Evolutionary conservation across 2,329 filamentous ascomycete species (phyloP).

Genomic region (Zymoseptoria passerinii): DNA sequence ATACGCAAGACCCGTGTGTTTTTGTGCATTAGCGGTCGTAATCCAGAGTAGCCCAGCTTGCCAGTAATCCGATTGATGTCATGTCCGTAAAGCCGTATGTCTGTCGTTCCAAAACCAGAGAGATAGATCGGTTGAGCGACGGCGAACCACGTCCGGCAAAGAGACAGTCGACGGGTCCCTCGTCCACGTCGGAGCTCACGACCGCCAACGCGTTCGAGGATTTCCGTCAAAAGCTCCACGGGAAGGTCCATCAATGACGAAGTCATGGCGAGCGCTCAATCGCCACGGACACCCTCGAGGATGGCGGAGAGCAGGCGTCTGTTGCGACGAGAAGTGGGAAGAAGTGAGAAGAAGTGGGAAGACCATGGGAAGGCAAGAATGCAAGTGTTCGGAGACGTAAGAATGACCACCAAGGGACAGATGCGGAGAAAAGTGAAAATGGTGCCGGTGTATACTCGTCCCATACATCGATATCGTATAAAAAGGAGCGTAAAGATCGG

Average conservation of each 20-base stretch:
- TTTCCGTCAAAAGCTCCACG: conserved; percentile 11
- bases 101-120: conserved; percentile 9
- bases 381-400: neutral
- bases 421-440: neutral
- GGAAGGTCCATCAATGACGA: conserved; percentile 11
- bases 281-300: neutral
- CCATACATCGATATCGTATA: no score
- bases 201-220: conserved; percentile 15
- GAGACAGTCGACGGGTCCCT: conserved; percentile 3
- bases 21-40: conserved; percentile 11
- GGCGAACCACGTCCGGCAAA: conserved; percentile 12
- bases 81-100: conserved; percentile 9
- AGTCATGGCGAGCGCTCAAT: conserved; percentile 5
- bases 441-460: neutral
- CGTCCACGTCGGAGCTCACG: conserved; percentile 14
- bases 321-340: neutral
- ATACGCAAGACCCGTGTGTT: conserved; percentile 12
- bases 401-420: neutral
- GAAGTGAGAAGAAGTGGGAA: neutral
- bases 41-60: conserved; percentile 5
- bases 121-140: conserved; percentile 11
- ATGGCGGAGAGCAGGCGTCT: neutral
- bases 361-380: neutral
- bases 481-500: no score
- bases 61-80: conserved; percentile 7